A percentile compares a stretch with the other conserved stretches of the same genome.
phyloP scores from a whole-genome alignment of 2,329 filamentous ascomycete genomes.

The Magnaporthiopsis incrustans region DNA sequence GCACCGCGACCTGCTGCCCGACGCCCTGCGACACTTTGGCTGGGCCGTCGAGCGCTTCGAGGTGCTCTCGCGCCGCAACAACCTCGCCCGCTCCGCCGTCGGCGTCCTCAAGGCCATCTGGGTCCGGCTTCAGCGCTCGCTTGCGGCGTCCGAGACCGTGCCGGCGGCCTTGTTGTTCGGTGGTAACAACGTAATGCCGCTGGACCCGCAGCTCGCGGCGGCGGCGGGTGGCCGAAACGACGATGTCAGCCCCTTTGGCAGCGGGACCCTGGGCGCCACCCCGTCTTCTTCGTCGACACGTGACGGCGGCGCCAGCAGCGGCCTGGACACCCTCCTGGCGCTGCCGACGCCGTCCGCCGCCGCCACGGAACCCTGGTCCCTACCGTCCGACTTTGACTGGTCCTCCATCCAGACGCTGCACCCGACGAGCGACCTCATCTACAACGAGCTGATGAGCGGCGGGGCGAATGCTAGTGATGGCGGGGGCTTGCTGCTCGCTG shows the following conservation, averaged over 20 bases:
- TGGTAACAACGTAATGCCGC: too few species aligned
- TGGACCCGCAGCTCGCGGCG: too few species aligned
- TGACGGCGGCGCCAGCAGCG: too few species aligned
- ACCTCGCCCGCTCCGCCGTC: constrained; percentile 44
- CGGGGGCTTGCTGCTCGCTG: constrained; percentile 7
- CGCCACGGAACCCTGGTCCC: constrained; percentile 21
- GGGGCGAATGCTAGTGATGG: constrained; percentile 16
- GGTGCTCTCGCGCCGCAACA: constrained; percentile 44
- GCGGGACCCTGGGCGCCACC: too few species aligned
- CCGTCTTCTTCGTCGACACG: too few species aligned
- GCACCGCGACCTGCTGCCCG: constrained; percentile 37
- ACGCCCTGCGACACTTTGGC: constrained; percentile 46
- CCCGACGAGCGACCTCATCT: constrained; percentile 48
- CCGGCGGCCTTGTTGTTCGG: too few species aligned
- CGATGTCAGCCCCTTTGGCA: too few species aligned
- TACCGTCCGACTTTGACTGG: constrained; percentile 40
- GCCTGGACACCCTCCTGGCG: background rate
- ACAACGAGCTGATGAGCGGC: constrained; percentile 42
- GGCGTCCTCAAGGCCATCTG: constrained; percentile 48
- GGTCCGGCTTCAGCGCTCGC: constrained; percentile 42
- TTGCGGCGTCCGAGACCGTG: constrained; percentile 15
- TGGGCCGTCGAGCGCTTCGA: constrained; percentile 53
- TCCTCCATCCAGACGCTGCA: constrained; percentile 46
- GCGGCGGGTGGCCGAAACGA: too few species aligned
- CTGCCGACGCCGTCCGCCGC: background rate